A percentile compares a stretch with the other conserved stretches of the same genome.
Evolutionary conservation across 2,329 filamentous ascomycete species (phyloP).

Genomic region (Colletotrichum liriopes): DNA sequence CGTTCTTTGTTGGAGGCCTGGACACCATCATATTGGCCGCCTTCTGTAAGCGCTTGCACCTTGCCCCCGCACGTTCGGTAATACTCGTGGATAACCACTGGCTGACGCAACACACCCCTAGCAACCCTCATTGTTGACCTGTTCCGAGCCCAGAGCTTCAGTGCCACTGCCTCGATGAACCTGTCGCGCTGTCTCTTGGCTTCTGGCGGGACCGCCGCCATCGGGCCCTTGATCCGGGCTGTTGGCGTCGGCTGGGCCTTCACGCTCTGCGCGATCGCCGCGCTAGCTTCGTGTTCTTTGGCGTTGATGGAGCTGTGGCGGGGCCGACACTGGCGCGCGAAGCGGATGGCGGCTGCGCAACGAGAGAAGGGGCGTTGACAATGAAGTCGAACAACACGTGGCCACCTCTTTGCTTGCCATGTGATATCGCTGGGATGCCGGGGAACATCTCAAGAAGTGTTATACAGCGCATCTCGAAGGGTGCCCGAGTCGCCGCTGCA

Average conservation of each 20-base stretch:
- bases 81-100: neutral
- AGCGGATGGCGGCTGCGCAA: neutral
- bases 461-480: too few relatives aligned
- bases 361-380: neutral
- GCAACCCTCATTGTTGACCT: slow-evolving; percentile 7
- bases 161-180: slow-evolving; percentile 1
- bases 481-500: too few relatives aligned
- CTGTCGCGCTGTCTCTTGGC: slow-evolving; percentile 2
- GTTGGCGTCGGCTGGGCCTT: slow-evolving; percentile 6
- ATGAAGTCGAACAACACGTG: too few relatives aligned
- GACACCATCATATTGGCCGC: slow-evolving; percentile 7
- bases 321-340: slow-evolving; percentile 2
- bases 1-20: neutral
- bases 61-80: neutral
- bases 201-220: slow-evolving; percentile 5
- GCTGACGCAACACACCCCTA: neutral
- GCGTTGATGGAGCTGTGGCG: neutral
- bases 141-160: slow-evolving; percentile 10
- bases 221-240: neutral
- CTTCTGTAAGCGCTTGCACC: neutral
- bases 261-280: neutral
- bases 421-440: too few relatives aligned
- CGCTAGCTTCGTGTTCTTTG: neutral
- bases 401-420: too few relatives aligned
- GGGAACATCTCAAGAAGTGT: too few relatives aligned